These are phyloP conservation scores for Krasilnikovozyma curviuscula DNA, from an alignment of 768 basidiomycete species.

Conservation along the genomic window DNA sequence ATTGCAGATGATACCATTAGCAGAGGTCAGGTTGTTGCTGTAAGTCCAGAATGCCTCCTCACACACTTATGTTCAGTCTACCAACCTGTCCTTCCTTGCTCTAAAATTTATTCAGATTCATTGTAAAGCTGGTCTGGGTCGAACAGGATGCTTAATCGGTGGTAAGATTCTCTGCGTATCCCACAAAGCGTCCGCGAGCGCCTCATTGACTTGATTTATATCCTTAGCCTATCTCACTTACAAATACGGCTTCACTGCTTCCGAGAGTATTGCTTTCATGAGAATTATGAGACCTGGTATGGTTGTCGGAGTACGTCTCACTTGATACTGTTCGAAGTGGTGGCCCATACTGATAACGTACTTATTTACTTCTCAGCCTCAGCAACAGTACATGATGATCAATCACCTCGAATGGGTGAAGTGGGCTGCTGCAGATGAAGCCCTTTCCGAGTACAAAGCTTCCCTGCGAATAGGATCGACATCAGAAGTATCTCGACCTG, in stretches of 20 bases:
- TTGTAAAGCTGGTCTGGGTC: slow-evolving; percentile 92
- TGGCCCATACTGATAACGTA: background rate
- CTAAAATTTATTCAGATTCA: slow-evolving; percentile 24
- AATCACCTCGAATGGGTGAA: slow-evolving; percentile 86
- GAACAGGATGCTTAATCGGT: slow-evolving; percentile 90
- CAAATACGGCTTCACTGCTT: slow-evolving; percentile 93
- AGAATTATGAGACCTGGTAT: slow-evolving; percentile 35
- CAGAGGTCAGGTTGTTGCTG: slow-evolving; percentile 3
- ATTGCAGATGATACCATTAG: background rate
- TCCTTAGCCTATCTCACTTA: slow-evolving; percentile 73
- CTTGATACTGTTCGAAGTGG: background rate
- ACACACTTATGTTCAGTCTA: background rate
- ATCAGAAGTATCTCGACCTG: background rate
- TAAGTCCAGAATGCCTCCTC: background rate
- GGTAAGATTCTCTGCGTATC: slow-evolving; percentile 18
- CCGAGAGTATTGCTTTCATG: slow-evolving; percentile 95
- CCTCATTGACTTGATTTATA: background rate
- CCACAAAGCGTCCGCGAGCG: background rate
- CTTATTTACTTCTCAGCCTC: slow-evolving; percentile 9
- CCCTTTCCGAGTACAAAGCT: slow-evolving; percentile 5
- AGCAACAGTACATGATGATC: slow-evolving; percentile 69
- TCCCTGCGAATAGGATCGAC: slow-evolving; percentile 31
- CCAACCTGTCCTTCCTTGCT: slow-evolving; percentile 1
- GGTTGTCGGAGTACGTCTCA: slow-evolving; percentile 3
- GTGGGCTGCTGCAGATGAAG: slow-evolving; percentile 74